phyloP scores from a whole-genome alignment of 2,329 filamentous ascomycete species.

The Epichloe gansuensis region DNA sequence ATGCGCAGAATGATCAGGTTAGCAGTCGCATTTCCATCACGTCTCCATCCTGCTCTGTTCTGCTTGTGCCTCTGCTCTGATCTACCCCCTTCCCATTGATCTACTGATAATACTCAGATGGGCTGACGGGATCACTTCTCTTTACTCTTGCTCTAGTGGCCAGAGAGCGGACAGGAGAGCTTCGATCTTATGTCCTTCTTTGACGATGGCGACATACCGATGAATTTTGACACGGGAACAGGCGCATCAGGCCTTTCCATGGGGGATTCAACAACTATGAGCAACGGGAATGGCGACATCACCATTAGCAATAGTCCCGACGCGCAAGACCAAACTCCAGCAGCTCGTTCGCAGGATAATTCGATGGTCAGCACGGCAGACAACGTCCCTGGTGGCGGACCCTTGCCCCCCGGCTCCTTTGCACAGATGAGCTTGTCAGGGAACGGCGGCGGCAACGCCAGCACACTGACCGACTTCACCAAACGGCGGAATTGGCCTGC shows the following conservation, averaged over 20 bases:
- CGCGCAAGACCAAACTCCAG: constrained; percentile 18
- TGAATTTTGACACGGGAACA: constrained; percentile 28
- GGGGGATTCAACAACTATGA: constrained; percentile 12
- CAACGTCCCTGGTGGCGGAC: constrained; percentile 28
- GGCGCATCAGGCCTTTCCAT: constrained; percentile 8
- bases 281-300: constrained; percentile 9
- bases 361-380: constrained; percentile 22
- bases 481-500: constrained; percentile 69
- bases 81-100: not conserved
- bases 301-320: constrained; percentile 8
- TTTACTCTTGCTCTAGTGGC: constrained; percentile 1
- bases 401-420: constrained; percentile 27
- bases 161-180: constrained; percentile 16
- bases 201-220: constrained; percentile 29
- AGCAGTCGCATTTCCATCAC: not conserved
- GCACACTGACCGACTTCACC: constrained; percentile 44
- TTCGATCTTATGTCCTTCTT: constrained; percentile 31
- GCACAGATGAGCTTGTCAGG: constrained; percentile 20
- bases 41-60: not conserved
- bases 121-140: constrained; percentile 1
- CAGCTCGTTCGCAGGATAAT: constrained; percentile 14
- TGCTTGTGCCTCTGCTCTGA: not conserved
- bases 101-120: not conserved
- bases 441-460: constrained; percentile 11
- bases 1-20: constrained; percentile 6